Evolutionary conservation across 2,329 filamentous ascomycete species (phyloP), one percentile per base, ranked within the genome.

Genomic region (Cladophialophora chaetospira): DNA sequence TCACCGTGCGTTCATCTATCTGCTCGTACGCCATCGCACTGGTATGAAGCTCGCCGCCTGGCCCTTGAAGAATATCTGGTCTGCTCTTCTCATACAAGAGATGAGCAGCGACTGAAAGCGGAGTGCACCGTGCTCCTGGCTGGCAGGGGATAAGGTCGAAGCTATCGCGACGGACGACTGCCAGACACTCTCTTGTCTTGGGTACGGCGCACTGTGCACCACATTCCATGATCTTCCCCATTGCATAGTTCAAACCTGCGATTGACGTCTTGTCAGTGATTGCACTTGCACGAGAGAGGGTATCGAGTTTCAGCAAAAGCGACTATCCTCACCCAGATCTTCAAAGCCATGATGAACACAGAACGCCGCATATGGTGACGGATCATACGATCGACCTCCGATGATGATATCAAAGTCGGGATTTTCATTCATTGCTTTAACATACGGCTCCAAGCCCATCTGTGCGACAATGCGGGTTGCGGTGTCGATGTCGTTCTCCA

Each of bases 151-250:
- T 63, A 2, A 82, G 70, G 31, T 82, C 78, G 49, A 83, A 83
- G 4, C 63, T 68, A 0, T 77, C 75, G 10, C 73, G 73, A 3
- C 74, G 75, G 0, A 80, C 62, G 0, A 73, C 78, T 0, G 77
- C 74, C 0, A 75, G 63, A 3, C 72, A 74, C 5, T 73, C 75
- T 4, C 68, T 66, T 0, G 73, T 72, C 55, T 82, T 83, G 0
- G 80, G 80, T 0, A 70, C 66, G 0, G 78, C 74, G 58, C 79
- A 82, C 1, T 72, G 62, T 0, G 64, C 74, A 5, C 79, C 80
- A 15, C 80, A 83, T 58, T 82, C 80, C 68, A 82, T 72, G 9
- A 82, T 78, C 69, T 84, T 82, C 4, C 80, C 81, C 78, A 83
- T 81, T 60, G 82, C 78, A 3, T 71, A 70, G 31, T 75, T 74